Conservation (phyloP, 192 early-diverging fungal genomes). For the Cladochytrium replicatum region DNA sequence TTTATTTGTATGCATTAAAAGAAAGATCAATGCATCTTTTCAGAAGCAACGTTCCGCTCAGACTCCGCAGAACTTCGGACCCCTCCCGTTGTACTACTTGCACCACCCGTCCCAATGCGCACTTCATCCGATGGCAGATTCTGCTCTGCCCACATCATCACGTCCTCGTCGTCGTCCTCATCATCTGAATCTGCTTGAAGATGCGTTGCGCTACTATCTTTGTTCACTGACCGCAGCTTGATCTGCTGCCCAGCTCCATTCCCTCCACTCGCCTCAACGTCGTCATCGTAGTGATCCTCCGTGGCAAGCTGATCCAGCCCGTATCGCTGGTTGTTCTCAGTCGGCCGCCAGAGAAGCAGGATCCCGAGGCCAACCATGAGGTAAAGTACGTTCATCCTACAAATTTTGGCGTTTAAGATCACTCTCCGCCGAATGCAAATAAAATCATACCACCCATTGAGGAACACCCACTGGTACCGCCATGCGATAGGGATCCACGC, state of each 20-base stretch:
- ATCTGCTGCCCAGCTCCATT: background rate
- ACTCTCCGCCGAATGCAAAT: too few species aligned
- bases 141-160: constrained; percentile 36
- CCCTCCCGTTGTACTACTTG: too few species aligned
- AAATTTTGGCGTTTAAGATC: too few species aligned
- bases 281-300: constrained; percentile 52
- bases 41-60: too few species aligned
- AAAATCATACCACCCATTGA: constrained; percentile 92
- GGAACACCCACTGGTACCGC: constrained; percentile 81
- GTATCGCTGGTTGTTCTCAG: constrained; percentile 80
- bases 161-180: constrained; percentile 30
- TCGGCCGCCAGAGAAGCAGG: constrained; percentile 85
- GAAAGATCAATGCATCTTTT: too few species aligned
- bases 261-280: constrained; percentile 5
- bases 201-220: too few species aligned
- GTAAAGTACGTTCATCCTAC: constrained; percentile 84
- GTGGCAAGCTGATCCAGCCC: constrained; percentile 74
- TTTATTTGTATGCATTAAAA: too few species aligned
- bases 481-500: constrained; percentile 69
- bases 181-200: too few species aligned
- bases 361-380: constrained; percentile 69
- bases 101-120: too few species aligned
- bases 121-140: too few species aligned
- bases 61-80: too few species aligned
- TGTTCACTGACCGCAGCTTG: too few species aligned